These are phyloP conservation scores for Vaccinium macrocarpon DNA, from an alignment of 148 eudicot genomes.

Conservation along the genomic window DNA sequence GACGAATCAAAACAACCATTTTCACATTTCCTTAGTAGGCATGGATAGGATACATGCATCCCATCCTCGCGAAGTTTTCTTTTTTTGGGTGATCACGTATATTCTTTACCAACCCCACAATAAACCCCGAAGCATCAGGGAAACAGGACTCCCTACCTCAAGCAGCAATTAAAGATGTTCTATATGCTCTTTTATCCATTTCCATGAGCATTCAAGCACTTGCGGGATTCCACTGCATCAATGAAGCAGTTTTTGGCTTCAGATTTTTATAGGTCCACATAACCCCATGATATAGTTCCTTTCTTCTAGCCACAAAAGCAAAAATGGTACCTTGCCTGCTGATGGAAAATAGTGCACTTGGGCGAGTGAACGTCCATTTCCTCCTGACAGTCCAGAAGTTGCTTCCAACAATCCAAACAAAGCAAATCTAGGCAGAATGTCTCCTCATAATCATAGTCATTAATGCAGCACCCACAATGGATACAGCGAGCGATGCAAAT, in stretches of 20 bases:
- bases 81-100: neutral
- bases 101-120: neutral
- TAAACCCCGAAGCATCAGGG: neutral
- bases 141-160: neutral
- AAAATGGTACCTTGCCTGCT: slow-evolving; percentile 29
- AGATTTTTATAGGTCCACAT: neutral
- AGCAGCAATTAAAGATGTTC: neutral
- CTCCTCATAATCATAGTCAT: slow-evolving; percentile 32
- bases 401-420: slow-evolving; percentile 35
- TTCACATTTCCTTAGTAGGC: neutral
- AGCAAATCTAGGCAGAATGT: slow-evolving; percentile 30
- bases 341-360: slow-evolving; percentile 17
- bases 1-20: neutral
- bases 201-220: neutral
- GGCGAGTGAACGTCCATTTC: neutral
- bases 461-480: slow-evolving; percentile 43
- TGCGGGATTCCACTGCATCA: neutral
- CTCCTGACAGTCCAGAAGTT: slow-evolving; percentile 10
- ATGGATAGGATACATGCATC: neutral
- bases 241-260: slow-evolving; percentile 7
- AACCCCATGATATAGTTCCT: too few relatives aligned
- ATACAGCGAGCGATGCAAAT: slow-evolving; percentile 46
- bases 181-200: neutral
- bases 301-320: slow-evolving; percentile 29
- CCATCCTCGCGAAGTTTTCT: neutral